Conservation (phyloP, 352 stramenopile species). For the Phytophthora citricola region DNA sequence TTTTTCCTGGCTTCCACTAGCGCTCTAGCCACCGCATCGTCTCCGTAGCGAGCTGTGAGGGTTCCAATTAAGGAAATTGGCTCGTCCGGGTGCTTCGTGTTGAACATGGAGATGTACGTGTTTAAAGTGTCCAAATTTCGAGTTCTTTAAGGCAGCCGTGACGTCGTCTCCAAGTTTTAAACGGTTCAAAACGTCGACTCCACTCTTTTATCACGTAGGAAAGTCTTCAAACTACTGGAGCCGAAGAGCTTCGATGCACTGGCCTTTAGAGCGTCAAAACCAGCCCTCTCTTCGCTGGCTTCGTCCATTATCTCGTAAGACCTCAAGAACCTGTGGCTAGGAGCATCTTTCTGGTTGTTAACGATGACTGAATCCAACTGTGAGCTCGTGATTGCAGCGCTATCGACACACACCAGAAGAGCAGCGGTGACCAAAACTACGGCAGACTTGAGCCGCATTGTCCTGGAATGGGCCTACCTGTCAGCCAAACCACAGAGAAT, state of each 20-base stretch:
- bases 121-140: background rate
- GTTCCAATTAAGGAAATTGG: background rate
- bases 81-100: background rate
- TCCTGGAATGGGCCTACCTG: too few relatives aligned
- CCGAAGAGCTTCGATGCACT: background rate
- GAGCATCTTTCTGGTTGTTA: too few relatives aligned
- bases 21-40: background rate
- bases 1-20: background rate
- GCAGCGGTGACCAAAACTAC: too few relatives aligned
- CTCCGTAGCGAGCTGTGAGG: background rate
- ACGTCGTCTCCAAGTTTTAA: background rate
- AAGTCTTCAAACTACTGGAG: background rate
- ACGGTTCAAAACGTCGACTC: background rate
- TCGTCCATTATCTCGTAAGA: too few relatives aligned
- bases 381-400: too few relatives aligned
- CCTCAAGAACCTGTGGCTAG: too few relatives aligned
- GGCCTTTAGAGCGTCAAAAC: too few relatives aligned
- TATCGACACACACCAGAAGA: too few relatives aligned
- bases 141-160: background rate
- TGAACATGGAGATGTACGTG: background rate
- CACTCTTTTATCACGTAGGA: background rate
- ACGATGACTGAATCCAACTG: too few relatives aligned
- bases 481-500: too few relatives aligned
- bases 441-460: too few relatives aligned
- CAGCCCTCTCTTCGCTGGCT: too few relatives aligned